Percentiles rank a stretch among this genome's conserved stretches.
Conservation (phyloP, 805 yeast species). For the Candida broadrunensis region DNA sequence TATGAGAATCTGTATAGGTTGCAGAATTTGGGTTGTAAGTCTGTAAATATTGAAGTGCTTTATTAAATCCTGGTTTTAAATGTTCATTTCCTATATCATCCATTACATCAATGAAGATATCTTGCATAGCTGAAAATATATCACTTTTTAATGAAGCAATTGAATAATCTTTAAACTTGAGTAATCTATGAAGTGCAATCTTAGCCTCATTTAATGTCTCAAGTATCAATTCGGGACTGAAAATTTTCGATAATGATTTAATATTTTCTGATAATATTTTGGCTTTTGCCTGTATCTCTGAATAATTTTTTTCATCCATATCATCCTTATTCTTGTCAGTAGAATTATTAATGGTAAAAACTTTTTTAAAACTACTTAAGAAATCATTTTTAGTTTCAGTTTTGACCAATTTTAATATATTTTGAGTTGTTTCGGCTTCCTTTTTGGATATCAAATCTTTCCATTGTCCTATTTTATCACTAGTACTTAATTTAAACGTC, state of each 20-base stretch:
- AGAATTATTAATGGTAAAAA: conserved; percentile 41
- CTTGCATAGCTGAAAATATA: conserved; percentile 43
- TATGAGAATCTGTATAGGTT: conserved; percentile 22
- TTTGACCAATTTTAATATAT: conserved; percentile 47
- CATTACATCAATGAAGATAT: conserved; percentile 66
- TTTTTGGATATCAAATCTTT: conserved; percentile 32
- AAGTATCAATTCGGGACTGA: conserved; percentile 78
- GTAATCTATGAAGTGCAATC: conserved; percentile 56
- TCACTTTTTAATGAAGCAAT: conserved; percentile 31
- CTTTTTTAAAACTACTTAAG: conserved; percentile 61
- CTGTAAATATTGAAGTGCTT: conserved; percentile 68
- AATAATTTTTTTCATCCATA: conserved; percentile 25
- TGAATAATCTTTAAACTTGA: conserved; percentile 31
- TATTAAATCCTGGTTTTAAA: conserved; percentile 78
- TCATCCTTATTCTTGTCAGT: conserved; percentile 12
- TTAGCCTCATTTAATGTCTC: conserved; percentile 68
- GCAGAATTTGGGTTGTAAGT: conserved; percentile 61
- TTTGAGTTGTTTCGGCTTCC: conserved; percentile 48
- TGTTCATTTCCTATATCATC: conserved; percentile 68
- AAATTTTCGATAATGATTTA: conserved; percentile 61
- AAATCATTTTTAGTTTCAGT: conserved; percentile 55
- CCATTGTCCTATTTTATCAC: conserved; percentile 29
- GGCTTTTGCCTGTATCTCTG: conserved; percentile 77
- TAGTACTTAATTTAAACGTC: conserved; percentile 22
- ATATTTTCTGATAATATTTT: conserved; percentile 74